Evolutionary conservation across 2,329 filamentous ascomycete genomes (phyloP).

Genomic region (Diaporthe amygdali): DNA sequence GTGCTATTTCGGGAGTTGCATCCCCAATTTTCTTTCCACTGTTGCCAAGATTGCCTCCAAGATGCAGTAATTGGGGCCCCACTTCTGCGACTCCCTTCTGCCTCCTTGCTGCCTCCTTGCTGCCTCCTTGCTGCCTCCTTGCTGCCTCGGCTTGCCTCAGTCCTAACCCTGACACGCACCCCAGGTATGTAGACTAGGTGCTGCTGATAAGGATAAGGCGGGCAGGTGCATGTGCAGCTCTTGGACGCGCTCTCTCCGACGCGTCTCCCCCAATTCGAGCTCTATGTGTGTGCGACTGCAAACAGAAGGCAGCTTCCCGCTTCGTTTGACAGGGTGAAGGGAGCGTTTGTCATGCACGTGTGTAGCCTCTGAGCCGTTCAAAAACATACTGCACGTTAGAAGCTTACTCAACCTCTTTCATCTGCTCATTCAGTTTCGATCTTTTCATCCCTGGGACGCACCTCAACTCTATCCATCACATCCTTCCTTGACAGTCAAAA

Average conservation of each 20-base stretch:
- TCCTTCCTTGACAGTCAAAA: neutral
- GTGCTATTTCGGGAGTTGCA: slow-evolving; percentile 1
- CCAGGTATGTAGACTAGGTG: too few relatives aligned
- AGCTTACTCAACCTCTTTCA: too few relatives aligned
- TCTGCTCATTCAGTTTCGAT: too few relatives aligned
- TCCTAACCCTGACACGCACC: neutral
- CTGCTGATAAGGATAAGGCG: neutral
- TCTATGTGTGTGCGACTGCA: neutral
- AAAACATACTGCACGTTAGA: too few relatives aligned
- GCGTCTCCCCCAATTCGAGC: too few relatives aligned
- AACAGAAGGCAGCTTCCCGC: neutral
- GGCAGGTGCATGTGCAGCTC: neutral
- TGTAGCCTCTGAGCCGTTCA: too few relatives aligned
- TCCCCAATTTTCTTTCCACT: neutral
- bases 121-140: neutral
- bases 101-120: neutral
- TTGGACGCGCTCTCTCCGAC: neutral
- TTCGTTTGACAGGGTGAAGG: neutral
- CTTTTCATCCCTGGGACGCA: neutral
- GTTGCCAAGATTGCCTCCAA: slow-evolving; percentile 4
- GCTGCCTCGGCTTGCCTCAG: neutral
- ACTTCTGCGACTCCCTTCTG: neutral
- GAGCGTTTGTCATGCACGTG: neutral
- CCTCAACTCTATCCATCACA: neutral
- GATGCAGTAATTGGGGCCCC: neutral